Base-by-base conservation (phyloP, 495 filamentous ascomycete species). In the Cairneyella variabilis region DNA sequence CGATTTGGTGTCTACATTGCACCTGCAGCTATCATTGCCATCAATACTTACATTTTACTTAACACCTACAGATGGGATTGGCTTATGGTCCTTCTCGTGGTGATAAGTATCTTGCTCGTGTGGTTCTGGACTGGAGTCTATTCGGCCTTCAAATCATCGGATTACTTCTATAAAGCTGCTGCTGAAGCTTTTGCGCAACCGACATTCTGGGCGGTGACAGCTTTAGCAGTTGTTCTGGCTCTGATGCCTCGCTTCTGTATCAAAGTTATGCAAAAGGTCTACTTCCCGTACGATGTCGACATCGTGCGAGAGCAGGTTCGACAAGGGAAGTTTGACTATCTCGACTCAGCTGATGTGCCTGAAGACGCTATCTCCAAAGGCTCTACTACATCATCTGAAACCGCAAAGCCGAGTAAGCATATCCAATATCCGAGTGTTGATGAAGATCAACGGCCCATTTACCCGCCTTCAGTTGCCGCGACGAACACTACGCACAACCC, bases 21-120 rank as follows among this genome's bases (percentile, higher is more conserved):
- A 3, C 79, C 83, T 45, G 88, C 85, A 45, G 82, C 89, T 12
- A 83, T 95, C 39, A 74, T 96, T 60, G 84, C 84, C 38, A 93
- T 95, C 70, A 99, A 99, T 65, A 66, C 83, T 49, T 99, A 97
- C 73, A 86, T 99, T 60, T 72, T 97, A 57, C 79, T 99, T 72
- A 99, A 99, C 67, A 91, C 88, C 4, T 97, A 93, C 67, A 78
- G 91, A 52, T 97, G 95, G 95, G 95, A 99, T 67, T 97, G 92
- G 92, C 74, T 97, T 61, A 89, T 91, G 57, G 61, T 88, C 11
- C 73, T 96, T 63, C 84, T 96, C 60, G 84, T 91, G 25, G 65
- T 64, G 41, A 77, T 97, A 64, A 96, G 91, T 69, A 85, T 85
- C 54, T 65, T 97, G 22, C 76, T 97, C 62, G 84, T 97, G 61